Conservation (phyloP, 1,139 yeast species). For the Wickerhamomyces sp. region DNA sequence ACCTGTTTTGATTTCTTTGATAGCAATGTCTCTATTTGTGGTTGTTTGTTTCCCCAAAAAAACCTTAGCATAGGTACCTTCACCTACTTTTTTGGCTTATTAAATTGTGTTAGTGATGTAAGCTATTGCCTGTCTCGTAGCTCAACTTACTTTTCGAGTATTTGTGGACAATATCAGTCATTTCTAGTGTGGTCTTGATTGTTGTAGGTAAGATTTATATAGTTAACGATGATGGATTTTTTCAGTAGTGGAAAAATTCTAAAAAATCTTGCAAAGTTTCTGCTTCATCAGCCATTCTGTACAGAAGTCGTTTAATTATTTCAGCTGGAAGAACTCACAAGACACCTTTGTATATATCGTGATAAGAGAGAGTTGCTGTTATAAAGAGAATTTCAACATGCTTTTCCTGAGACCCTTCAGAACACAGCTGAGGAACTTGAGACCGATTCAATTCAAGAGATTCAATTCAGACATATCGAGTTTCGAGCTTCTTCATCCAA, state of each 20-base stretch:
- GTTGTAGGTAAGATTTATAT: not conserved
- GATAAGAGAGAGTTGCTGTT: too few species aligned
- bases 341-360: too few species aligned
- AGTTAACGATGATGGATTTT: not conserved
- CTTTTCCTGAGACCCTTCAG: too few species aligned
- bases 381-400: too few species aligned
- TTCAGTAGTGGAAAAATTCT: not conserved
- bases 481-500: constrained; percentile 47
- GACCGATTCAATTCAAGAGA: constrained; percentile 1
- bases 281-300: too few species aligned
- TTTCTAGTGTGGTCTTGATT: not conserved
- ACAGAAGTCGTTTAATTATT: too few species aligned
- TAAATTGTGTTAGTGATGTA: too few species aligned
- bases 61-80: constrained; percentile 98
- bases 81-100: constrained; percentile 73
- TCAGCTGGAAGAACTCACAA: too few species aligned
- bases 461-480: constrained; percentile 10
- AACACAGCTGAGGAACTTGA: not conserved
- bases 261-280: not conserved
- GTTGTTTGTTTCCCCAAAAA: constrained; percentile 69
- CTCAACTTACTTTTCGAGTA: constrained; percentile 2
- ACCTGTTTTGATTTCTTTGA: constrained; percentile 93
- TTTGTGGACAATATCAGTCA: constrained; percentile 1
- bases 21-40: constrained; percentile 67
- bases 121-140: not conserved